These are phyloP conservation scores for Colletotrichum tropicale DNA, from an alignment of 2,329 filamentous ascomycete genomes.

Conservation along the genomic window DNA sequence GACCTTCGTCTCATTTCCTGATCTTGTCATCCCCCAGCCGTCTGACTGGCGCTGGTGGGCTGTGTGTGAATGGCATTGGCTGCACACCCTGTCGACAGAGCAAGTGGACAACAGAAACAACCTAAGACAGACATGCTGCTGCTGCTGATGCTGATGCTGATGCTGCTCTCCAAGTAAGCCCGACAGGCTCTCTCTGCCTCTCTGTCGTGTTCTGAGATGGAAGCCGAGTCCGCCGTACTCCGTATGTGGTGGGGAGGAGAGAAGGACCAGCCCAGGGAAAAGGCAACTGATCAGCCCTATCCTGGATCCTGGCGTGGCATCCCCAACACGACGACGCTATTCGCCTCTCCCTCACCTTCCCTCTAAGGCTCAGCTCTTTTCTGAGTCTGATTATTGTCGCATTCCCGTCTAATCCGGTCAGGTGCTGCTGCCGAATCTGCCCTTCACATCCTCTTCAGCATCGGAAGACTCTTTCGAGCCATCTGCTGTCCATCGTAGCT, in stretches of 20 bases:
- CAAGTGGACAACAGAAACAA: neutral
- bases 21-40: neutral
- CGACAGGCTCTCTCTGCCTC: neutral
- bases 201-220: neutral
- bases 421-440: neutral
- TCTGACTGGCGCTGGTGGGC: neutral
- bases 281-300: slow-evolving; percentile 17
- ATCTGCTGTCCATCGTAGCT: neutral
- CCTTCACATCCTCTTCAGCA: neutral
- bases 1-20: neutral
- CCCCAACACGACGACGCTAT: neutral
- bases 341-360: slow-evolving; percentile 5
- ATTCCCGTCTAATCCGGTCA: neutral
- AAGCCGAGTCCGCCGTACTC: neutral
- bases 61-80: neutral
- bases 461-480: neutral
- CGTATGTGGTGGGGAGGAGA: neutral
- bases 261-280: neutral
- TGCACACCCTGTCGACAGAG: neutral
- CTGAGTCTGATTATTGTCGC: neutral
- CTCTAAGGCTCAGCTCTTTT: neutral
- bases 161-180: neutral
- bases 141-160: too few relatives aligned
- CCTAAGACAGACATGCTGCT: neutral
- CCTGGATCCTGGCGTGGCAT: slow-evolving; percentile 15